These are phyloP conservation scores for Urochloa ruziziensis DNA, from an alignment of 176 grass and related monocot species.

Conservation along the genomic window DNA sequence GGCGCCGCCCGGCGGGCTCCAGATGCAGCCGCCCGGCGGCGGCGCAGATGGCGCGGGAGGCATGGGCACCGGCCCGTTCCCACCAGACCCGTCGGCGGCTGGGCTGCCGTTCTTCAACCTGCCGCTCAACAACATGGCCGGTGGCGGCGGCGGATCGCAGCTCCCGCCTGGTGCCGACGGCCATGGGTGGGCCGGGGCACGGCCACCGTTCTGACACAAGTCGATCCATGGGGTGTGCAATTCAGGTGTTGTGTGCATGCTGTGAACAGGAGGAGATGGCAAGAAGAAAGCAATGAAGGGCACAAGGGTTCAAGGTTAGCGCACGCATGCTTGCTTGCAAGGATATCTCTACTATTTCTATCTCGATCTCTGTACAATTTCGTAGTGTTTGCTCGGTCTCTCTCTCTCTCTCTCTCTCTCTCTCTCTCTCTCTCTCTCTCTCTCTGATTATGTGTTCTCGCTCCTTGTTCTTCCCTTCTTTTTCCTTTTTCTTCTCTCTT, in stretches of 20 bases:
- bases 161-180: conserved; percentile 64
- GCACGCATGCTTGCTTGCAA: conserved; percentile 23
- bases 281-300: conserved; percentile 34
- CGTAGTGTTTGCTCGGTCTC: conserved; percentile 42
- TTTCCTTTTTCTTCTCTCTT: conserved; percentile 15
- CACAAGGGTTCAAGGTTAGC: conserved; percentile 63
- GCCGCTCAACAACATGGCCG: conserved; percentile 71
- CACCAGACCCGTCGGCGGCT: conserved; percentile 67
- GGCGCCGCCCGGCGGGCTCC: conserved; percentile 36
- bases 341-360: conserved; percentile 50
- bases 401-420: too few species aligned
- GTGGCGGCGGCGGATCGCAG: conserved; percentile 46
- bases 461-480: conserved; percentile 16
- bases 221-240: conserved; percentile 17
- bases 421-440: too few species aligned
- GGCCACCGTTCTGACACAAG: conserved; percentile 68
- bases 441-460: conserved; percentile 43
- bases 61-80: conserved; percentile 41
- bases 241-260: not conserved
- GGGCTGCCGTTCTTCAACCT: conserved; percentile 89
- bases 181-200: conserved; percentile 45
- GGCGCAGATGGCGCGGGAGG: conserved; percentile 45
- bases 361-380: conserved; percentile 56
- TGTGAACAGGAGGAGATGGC: conserved; percentile 31
- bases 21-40: conserved; percentile 57